Conservation (phyloP, 176 grass and related monocot genomes). For the Zea mays region Zm-B73-REFERENCE-NAM-5.0 NC_050100.1:8102501-8103000, state of each 20-base stretch:
- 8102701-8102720: neutral
- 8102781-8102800: too few relatives aligned
- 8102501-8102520: neutral
- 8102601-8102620: neutral
- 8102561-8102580: neutral
- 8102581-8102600: slow-evolving; percentile 34
- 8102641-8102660: slow-evolving; percentile 39
- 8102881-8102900: too few relatives aligned
- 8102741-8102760: neutral
- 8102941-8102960: too few relatives aligned
- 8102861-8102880: too few relatives aligned
- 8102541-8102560: neutral
- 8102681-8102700: neutral
- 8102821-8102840: too few relatives aligned
- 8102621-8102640: neutral
- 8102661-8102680: neutral
- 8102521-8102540: slow-evolving; percentile 21
- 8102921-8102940: too few relatives aligned
- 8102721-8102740: neutral
- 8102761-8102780: too few relatives aligned
- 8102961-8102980: too few relatives aligned
- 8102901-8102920: too few relatives aligned
- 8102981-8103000: too few relatives aligned
- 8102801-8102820: too few relatives aligned
- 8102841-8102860: too few relatives aligned